phyloP scores from a whole-genome alignment of 1,284 basidiomycete species.

The Fomes fomentarius region DNA sequence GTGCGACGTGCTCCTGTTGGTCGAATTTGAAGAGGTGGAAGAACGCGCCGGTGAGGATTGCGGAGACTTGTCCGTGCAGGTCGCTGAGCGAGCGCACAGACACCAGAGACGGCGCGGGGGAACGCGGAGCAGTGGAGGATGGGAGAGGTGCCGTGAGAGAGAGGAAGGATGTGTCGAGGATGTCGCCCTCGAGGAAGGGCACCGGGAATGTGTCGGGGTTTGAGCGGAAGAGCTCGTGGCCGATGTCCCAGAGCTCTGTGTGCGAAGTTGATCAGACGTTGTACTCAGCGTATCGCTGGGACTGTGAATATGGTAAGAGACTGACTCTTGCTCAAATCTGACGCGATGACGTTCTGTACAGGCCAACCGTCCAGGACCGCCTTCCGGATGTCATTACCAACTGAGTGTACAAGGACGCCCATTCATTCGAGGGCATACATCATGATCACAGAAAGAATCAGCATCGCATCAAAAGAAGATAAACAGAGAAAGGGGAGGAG shows the following conservation, averaged over 20 bases:
- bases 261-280: constrained; percentile 33
- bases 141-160: constrained; percentile 27
- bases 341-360: constrained; percentile 34
- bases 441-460: neutral
- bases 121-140: constrained; percentile 26
- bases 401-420: constrained; percentile 29
- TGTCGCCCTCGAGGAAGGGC: constrained; percentile 45
- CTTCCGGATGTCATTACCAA: constrained; percentile 47
- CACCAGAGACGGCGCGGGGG: constrained; percentile 32
- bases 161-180: constrained; percentile 40
- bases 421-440: neutral
- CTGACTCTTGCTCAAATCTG: constrained; percentile 36
- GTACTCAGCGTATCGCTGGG: constrained; percentile 17
- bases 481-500: too few species aligned
- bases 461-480: too few species aligned
- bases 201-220: constrained; percentile 41
- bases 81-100: constrained; percentile 40
- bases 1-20: constrained; percentile 41
- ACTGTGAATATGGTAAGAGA: neutral
- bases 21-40: constrained; percentile 52
- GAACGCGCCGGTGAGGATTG: constrained; percentile 46
- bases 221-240: constrained; percentile 34
- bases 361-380: constrained; percentile 43
- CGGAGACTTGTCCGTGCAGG: constrained; percentile 44
- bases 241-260: constrained; percentile 32